phyloP scores from a whole-genome alignment of 192 early-diverging fungal species.

The Diversispora epigaea region DNA sequence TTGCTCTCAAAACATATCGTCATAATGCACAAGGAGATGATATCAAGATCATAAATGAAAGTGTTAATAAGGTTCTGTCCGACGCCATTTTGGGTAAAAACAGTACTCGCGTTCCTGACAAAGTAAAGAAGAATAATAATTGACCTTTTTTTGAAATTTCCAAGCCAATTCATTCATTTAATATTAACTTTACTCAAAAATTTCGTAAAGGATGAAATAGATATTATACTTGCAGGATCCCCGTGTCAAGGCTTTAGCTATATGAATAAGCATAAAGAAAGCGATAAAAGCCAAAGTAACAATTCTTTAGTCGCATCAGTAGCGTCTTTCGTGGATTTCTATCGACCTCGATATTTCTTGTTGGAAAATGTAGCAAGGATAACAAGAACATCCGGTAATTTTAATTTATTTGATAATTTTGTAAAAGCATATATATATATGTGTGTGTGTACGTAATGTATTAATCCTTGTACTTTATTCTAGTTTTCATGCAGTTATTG shows the following conservation, averaged over 20 bases:
- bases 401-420: background rate
- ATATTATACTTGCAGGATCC: conserved; percentile 37
- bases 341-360: conserved; percentile 32
- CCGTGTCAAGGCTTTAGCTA: conserved; percentile 39
- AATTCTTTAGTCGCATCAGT: conserved; percentile 35
- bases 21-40: conserved; percentile 15
- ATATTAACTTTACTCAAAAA: background rate
- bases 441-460: background rate
- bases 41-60: conserved; percentile 24
- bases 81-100: conserved; percentile 17
- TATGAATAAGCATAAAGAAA: conserved; percentile 22
- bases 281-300: conserved; percentile 3
- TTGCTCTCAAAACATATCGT: conserved; percentile 33
- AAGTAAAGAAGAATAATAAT: background rate
- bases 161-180: background rate
- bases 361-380: conserved; percentile 36
- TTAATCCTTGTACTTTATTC: background rate
- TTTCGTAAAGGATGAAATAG: conserved; percentile 34
- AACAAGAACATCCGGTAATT: background rate
- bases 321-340: conserved; percentile 35
- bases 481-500: conserved; percentile 27
- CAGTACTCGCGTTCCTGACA: conserved; percentile 8
- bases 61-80: conserved; percentile 34
- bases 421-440: background rate
- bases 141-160: background rate